Base-by-base conservation (phyloP, 1,284 basidiomycete genomes). In the Microbotryum violaceum region DNA sequence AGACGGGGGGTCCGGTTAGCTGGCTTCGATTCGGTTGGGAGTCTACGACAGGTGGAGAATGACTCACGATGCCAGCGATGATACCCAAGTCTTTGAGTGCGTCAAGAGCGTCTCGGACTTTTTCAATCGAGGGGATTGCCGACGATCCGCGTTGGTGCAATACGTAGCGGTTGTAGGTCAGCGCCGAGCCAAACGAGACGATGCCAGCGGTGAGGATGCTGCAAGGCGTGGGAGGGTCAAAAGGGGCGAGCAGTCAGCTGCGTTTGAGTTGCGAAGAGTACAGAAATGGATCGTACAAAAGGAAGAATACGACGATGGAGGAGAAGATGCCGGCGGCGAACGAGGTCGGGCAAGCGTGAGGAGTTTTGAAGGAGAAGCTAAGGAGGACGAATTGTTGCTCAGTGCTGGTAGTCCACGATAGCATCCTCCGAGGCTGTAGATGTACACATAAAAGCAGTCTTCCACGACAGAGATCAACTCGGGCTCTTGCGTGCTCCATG, bases 61-160 rank as follows among this genome's bases (percentile, higher is more conserved):
- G 27, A 62, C 64, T 25, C 14, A 66, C 65, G 48, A 67, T 74
- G 31, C 76, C 76, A 47, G 74, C 74, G 62, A 74, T 70, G 54
- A 75, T 73, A 53, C 89, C 86, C 81, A 89, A 85, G 74, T 91
- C 83, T 72, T 91, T 88, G 80, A 90, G 89, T 31, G 87, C 71
- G 49, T 86, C 85, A 0, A 85, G 85, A 54, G 86, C 84, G 33
- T 85, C 80, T 16, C 85, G 85, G 27, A 61, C 10, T 2, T 48
- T 58, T 31, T 23, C 23, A 25, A 56, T 85, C 79, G 27, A 85
- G 59, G 60, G 85, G n/a, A 87, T 77, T 66, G 84, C 83, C 64
- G 85, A 83, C 58, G 81, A 78, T 2, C 85, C 85, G 23, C 79
- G 79, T 45, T 82, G 78, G 56, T 80, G 78, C 18, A 86, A 82